Evolutionary conservation across 176 grass and related monocot genomes (phyloP), one percentile per base, ranked within the genome.

Genomic region (Oryza rufipogon): DNA sequence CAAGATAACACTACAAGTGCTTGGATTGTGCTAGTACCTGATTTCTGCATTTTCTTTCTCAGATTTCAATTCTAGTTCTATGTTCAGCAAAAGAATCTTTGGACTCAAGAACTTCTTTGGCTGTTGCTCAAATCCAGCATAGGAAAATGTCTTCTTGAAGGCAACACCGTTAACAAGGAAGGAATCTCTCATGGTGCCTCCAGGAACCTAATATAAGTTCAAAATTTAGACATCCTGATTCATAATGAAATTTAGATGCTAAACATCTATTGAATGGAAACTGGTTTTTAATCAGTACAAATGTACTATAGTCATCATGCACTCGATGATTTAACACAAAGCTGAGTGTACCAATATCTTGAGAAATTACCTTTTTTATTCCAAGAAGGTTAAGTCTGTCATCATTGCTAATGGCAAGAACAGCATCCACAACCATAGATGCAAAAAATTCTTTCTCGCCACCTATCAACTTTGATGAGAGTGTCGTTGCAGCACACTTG

Each of bases 401-500:
- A 63, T 63, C 58, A 2, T 63, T 63, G 58, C 96, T 90, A 64
- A 99, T 99, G 73, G 96, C 96, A 68, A 96, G 80, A 41, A 99
- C 96, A 58, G 93, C 91, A 91, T 96, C 93, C 17, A 99, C 96
- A 90, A 96, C 93, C 91, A 99, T 99, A 47, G 87, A 68, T 49
- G 93, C 89, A 71, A 99, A 99, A 48, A 96, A 99, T 70, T 99
- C 96, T 69, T 99, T 99, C 73, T 99, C 96, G 11, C 96, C 93
- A 7, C 93, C 89, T 30, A 99, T 99, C 33, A 99, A 49, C 75
- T 99, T 99, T 1, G 96, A 99, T 8, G 93, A 95, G 11, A 99
- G 96, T 52, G 96, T 99, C 10, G 96, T 99, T 20, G 85, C 91
- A 22, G 96, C 96, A 89, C 96, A 99, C 69, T 96, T 99, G 41